Evolutionary conservation across 768 basidiomycete genomes (phyloP), one percentile per base, ranked within the genome.

Genomic region (Auricularia auricula-judae): DNA sequence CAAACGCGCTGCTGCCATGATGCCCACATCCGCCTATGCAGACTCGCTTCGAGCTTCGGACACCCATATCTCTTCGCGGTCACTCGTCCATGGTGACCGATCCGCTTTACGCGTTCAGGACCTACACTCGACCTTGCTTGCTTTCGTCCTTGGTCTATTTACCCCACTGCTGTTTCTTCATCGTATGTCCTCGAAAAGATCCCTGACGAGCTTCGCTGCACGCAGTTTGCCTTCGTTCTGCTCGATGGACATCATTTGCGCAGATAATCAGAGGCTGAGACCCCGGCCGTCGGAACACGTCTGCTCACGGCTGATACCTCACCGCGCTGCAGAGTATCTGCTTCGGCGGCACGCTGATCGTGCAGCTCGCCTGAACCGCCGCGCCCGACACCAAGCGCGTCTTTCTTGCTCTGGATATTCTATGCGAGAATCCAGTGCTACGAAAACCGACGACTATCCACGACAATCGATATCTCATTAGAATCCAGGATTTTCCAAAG

Each of bases 181-280:
- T 72, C 72, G 11, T 73, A 73, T 64, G 71, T 74, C 29, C 66
- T 74, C 21, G 64, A 59, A 44, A 70, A 70, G 63, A 73, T 73
- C 60, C 63, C 66, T 1, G 42, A 63, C 12, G 66, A 66, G n/a
- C 29, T 35, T 3, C 43, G 18, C 23, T 54, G 18, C n/a, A 7
- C 8, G 23, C 34, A 39, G 23, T 74, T 73, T 65, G 71, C 72
- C 60, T 65, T 77, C n/a, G 74, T 74, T 14, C 65, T 75, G 11
- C 70, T 76, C 62, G 76, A 76, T 61, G 76, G 71, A 11, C 76
- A 76, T 63, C 72, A 71, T 2, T 65, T 75, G 18, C 74, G 76
- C 53, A 69, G 64, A 53, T 63, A 64, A 34, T 56, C 53, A 54
- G n/a, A n/a, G 16, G 63, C 65, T 3, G 66, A 67, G 34, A 23